Percentiles rank a stretch among this genome's conserved stretches.
These are phyloP conservation scores for Rutstroemia sp. DNA, from an alignment of 2,329 filamentous ascomycete genomes.

Conservation along the genomic window DNA sequence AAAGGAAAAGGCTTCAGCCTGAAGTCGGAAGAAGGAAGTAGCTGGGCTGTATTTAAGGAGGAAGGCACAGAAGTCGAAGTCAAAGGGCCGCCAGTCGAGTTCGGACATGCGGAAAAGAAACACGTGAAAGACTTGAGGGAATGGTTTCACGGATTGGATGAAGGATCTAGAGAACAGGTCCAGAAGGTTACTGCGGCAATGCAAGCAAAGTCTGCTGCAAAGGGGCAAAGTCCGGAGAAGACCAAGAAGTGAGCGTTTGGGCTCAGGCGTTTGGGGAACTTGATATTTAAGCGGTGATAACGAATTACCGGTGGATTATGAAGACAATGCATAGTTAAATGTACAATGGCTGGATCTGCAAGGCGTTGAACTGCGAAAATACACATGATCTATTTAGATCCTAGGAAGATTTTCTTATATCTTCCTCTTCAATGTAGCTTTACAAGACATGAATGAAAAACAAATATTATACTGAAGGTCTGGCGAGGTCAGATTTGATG, in stretches of 20 bases:
- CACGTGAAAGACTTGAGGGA: constrained; percentile 44
- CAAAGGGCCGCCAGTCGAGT: constrained; percentile 52
- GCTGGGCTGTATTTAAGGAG: constrained; percentile 54
- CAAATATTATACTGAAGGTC: too few relatives aligned
- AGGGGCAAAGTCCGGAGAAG: neutral
- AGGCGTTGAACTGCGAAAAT: too few relatives aligned
- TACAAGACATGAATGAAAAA: too few relatives aligned
- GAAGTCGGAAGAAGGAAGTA: constrained; percentile 40
- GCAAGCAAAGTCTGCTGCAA: neutral
- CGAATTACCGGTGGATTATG: neutral
- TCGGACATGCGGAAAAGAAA: constrained; percentile 40
- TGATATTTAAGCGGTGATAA: neutral
- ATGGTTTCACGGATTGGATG: constrained; percentile 37
- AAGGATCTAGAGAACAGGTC: neutral
- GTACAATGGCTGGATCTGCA: neutral
- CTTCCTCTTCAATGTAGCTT: too few relatives aligned
- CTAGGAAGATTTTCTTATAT: too few relatives aligned
- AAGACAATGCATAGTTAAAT: neutral
- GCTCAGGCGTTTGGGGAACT: neutral
- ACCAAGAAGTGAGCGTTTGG: constrained; percentile 1
- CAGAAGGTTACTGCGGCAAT: neutral
- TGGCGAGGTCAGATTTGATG: too few relatives aligned
- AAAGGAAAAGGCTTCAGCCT: constrained; percentile 49
- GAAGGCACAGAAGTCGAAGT: constrained; percentile 39
- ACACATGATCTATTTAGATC: too few relatives aligned